These are phyloP conservation scores for Fomitiporia mediterranea DNA, from an alignment of 1,284 basidiomycete species.

Conservation along the genomic window DNA sequence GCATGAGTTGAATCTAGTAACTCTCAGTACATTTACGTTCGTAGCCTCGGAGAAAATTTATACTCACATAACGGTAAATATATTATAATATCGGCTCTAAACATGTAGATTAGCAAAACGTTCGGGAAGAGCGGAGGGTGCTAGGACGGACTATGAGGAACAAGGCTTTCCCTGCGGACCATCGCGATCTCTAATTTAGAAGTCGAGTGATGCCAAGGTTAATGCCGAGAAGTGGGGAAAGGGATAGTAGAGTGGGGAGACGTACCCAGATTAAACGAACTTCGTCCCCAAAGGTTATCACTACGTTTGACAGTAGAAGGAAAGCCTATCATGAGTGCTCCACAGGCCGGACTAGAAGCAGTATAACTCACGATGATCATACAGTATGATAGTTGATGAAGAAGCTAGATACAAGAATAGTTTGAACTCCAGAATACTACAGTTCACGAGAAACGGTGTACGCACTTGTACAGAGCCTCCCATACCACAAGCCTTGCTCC, in stretches of 20 bases:
- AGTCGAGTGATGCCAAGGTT: not conserved
- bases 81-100: slow-evolving; percentile 20
- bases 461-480: slow-evolving; percentile 17
- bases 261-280: slow-evolving; percentile 17
- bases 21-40: not conserved
- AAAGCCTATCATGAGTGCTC: not conserved
- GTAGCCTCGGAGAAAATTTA: not conserved
- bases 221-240: not conserved
- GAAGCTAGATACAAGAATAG: slow-evolving; percentile 2
- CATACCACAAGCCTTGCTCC: slow-evolving; percentile 11
- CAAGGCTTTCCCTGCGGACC: slow-evolving; percentile 16
- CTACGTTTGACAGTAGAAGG: not conserved
- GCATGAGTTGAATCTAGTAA: slow-evolving; percentile 12
- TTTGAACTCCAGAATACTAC: not conserved
- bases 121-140: not conserved
- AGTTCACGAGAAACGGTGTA: not conserved
- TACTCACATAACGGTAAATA: slow-evolving; percentile 15
- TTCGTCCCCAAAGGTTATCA: slow-evolving; percentile 18
- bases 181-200: slow-evolving; percentile 9
- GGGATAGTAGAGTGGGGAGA: too few species aligned
- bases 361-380: slow-evolving; percentile 12
- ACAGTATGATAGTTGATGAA: slow-evolving; percentile 13
- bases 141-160: slow-evolving; percentile 13
- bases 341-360: not conserved
- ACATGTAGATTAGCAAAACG: not conserved